Evolutionary conservation across 1,284 basidiomycete genomes (phyloP), one percentile per base, ranked within the genome.

Genomic region (Phaffia rhodozyma): DNA sequence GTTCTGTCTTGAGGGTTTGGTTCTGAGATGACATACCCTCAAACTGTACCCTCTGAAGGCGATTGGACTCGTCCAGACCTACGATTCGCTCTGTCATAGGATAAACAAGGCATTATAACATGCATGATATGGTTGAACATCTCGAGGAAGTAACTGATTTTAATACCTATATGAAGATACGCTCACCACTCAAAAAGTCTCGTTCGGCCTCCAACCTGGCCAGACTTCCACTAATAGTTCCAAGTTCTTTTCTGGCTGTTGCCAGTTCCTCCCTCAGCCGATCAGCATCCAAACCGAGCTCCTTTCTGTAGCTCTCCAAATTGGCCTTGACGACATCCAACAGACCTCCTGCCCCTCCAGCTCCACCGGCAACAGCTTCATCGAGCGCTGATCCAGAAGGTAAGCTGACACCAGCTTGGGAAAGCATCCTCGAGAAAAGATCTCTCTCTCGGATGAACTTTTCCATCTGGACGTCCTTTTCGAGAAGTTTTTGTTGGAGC

Each of bases 391-490:
- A 23, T 3, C 21, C n/a, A 5, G 54, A 43, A 6, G 66, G 61
- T 21, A 66, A 20, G 20, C 43, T 20, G 20, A 61, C 49, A 11
- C 66, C 66, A 4, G 66, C 59, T 47, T 72, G 70, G 6, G 71
- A 68, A 20, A 92, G 79, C 79, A 96, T 83, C 38, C 81, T 81
- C 69, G 84, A 86, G 71, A 96, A 81, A 61, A 91, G 82, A 71
- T 97, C 96, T 3, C 91, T 80, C 74, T 97, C 94, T 73, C 89
- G 86, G 70, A 85, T 82, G 67, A 87, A 86, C 27, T 89, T 85
- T 69, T 86, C 86, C 57, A 88, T 83, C 63, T 85, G 82, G 67
- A 79, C 79, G 74, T 91, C 87, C 68, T 86, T 85, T 1, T 78
- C 78, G 73, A 91, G 89, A 79, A 92, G 82, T 77, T 86, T 86